Evolutionary conservation across 768 basidiomycete species (phyloP), one percentile per base, ranked within the genome.

Genomic region (Gelatoporia subvermispora): DNA sequence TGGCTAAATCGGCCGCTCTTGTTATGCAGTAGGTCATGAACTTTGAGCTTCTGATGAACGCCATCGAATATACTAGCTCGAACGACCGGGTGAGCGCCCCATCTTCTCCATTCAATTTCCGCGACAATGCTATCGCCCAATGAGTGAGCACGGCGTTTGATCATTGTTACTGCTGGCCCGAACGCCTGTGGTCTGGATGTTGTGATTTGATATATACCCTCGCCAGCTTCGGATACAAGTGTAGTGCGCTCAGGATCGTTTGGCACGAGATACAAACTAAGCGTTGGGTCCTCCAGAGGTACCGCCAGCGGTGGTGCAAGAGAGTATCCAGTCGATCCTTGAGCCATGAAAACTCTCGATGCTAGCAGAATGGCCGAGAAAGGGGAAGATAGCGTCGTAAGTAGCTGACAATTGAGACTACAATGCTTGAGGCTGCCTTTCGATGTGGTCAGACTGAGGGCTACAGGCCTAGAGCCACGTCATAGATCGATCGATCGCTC

Each of bases 261-360:
- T 23, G 73, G 75, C 16, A 74, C 61, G 42, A 81, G 71, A 59
- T 75, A 79, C 15, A 80, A 65, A 47, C 78, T 74, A 78, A 81
- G 79, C 25, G 4, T 22, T n/a, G 28, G 28, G 13, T 31, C 28
- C 28, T 31, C 28, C 28, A 31, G 28, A 31, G 28, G 28, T 13
- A 31, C 28, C 7, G 28, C 28, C 7, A 13, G 13, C 28, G 28
- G 28, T 13, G 28, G 28, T 7, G 28, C 28, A 5, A 31, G 28
- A 31, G 5, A 31, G 28, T 31, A 13, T 13, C 7, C 5, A 5
- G 28, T 31, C 13, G 28, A 31, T 31, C 7, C 28, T 13, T 7
- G 28, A 5, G 13, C 13, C 28, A 31, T 31, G 13, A 7, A 7
- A 13, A 31, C 5, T 7, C 13, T 13, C 28, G 28, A 31, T 31